phyloP scores from a whole-genome alignment of 169 alveolate genomes.

The Cryptosporidium tyzzeri region DNA sequence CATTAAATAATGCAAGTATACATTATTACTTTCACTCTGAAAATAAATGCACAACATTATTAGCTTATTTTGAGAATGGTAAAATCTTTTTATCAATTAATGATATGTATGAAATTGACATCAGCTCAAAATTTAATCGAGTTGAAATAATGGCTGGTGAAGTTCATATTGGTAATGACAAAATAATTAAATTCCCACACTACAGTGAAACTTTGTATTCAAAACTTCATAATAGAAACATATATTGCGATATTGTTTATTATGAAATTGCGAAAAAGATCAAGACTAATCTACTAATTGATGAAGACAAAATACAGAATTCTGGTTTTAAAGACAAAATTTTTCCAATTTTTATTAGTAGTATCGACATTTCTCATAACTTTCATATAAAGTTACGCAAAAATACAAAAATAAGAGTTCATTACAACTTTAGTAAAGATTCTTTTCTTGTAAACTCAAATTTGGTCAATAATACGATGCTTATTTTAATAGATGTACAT shows the following conservation, averaged over 20 bases:
- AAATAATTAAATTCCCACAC: neutral
- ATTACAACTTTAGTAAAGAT: neutral
- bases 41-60: neutral
- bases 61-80: neutral
- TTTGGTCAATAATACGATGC: neutral
- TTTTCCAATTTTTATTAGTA: neutral
- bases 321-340: neutral
- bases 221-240: neutral
- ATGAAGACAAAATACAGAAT: neutral
- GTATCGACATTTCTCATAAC: neutral
- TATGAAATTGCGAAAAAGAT: neutral
- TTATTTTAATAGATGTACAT: neutral
- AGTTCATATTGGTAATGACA: neutral
- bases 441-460: neutral
- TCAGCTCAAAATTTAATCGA: neutral
- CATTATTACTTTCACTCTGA: neutral
- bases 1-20: neutral
- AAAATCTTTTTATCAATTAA: neutral
- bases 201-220: neutral
- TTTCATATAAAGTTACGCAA: neutral
- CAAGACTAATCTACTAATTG: neutral
- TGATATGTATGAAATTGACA: neutral
- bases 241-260: conserved; percentile 3
- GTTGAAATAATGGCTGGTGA: conserved; percentile 6
- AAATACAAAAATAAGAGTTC: neutral